Conservation (phyloP, 148 eudicot species). For the Drosera capensis region DNA sequence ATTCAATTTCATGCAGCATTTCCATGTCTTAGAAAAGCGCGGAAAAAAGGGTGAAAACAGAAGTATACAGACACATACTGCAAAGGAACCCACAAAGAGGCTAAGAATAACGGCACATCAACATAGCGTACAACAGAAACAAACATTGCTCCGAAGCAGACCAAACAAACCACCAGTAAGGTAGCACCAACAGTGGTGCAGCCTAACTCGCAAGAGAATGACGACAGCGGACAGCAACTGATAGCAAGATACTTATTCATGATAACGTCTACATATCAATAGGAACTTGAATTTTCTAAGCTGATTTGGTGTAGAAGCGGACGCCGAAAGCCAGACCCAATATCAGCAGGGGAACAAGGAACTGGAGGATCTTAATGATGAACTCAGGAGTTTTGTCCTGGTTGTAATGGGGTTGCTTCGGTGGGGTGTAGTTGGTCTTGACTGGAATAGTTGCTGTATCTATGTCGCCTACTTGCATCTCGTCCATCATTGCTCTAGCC, state of each 20-base stretch:
- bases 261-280: neutral
- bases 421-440: conserved; percentile 40
- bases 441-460: conserved; percentile 48
- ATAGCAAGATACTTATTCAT: conserved; percentile 3
- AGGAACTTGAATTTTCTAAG: conserved; percentile 7
- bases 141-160: too few relatives aligned
- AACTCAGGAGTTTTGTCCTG: conserved; percentile 60
- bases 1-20: too few relatives aligned
- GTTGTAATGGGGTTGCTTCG: conserved; percentile 48
- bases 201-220: too few relatives aligned
- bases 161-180: too few relatives aligned
- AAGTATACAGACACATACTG: too few relatives aligned
- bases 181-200: too few relatives aligned
- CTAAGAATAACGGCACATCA: too few relatives aligned
- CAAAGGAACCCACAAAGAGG: too few relatives aligned
- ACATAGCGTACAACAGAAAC: too few relatives aligned
- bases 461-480: conserved; percentile 54
- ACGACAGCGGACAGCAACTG: too few relatives aligned
- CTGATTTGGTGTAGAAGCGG: conserved; percentile 60
- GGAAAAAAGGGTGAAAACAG: too few relatives aligned
- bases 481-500: conserved; percentile 77
- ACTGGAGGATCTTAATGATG: conserved; percentile 66
- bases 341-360: conserved; percentile 66
- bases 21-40: too few relatives aligned
- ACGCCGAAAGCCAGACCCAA: conserved; percentile 62